These are phyloP conservation scores for Paecilomyces niveus DNA, from an alignment of 2,329 filamentous ascomycete genomes.

Conservation along the genomic window DNA sequence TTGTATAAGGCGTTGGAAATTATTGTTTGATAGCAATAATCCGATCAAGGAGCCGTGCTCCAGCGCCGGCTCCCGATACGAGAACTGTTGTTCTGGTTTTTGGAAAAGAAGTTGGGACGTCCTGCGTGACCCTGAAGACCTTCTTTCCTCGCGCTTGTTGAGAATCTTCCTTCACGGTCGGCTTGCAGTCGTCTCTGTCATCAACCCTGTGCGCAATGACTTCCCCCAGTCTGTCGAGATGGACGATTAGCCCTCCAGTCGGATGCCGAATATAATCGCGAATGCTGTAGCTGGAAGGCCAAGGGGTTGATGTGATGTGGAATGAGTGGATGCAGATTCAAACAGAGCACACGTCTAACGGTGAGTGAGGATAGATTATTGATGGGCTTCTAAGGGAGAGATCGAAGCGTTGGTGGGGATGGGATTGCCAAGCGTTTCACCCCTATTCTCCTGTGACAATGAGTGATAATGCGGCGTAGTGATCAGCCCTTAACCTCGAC, in stretches of 20 bases:
- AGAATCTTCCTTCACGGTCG: not conserved
- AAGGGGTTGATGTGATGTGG: not conserved
- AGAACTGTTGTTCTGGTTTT: slow-evolving; percentile 5
- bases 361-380: not conserved
- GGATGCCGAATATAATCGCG: not conserved
- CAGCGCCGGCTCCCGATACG: slow-evolving; percentile 15
- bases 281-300: not conserved
- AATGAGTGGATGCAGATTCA: not conserved
- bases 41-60: slow-evolving; percentile 1
- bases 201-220: not conserved
- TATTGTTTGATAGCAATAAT: not conserved
- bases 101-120: slow-evolving; percentile 25
- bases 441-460: slow-evolving; percentile 1
- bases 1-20: slow-evolving; percentile 5
- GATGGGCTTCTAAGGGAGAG: not conserved
- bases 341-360: not conserved
- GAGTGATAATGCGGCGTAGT: not conserved
- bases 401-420: not conserved
- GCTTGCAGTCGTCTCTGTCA: not conserved
- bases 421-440: slow-evolving; percentile 3
- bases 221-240: not conserved
- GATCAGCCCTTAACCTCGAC: not conserved
- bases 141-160: not conserved
- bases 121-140: slow-evolving; percentile 29
- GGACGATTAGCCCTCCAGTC: not conserved